These are phyloP conservation scores for Russula sp. DNA, from an alignment of 768 basidiomycete genomes.

Conservation along the genomic window DNA sequence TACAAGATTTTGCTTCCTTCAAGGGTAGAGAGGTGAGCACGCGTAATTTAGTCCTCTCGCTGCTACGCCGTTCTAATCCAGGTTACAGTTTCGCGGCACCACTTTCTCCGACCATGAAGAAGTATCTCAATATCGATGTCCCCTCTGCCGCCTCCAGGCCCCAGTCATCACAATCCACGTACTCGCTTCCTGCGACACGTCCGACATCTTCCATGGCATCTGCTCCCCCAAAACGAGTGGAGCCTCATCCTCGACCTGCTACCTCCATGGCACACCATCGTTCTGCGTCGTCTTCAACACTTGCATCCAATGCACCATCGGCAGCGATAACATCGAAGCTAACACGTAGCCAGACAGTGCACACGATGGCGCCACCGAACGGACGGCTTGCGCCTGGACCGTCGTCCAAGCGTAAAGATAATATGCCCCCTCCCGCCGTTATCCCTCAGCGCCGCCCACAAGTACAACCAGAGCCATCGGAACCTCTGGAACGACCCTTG, in stretches of 20 bases:
- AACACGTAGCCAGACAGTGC: constrained; percentile 11
- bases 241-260: constrained; percentile 16
- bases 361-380: background rate
- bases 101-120: constrained; percentile 64
- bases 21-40: constrained; percentile 57
- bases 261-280: constrained; percentile 16
- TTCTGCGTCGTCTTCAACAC: constrained; percentile 11
- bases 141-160: constrained; percentile 17
- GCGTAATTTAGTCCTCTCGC: constrained; percentile 6
- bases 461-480: background rate
- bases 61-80: constrained; percentile 13
- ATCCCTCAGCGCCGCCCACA: constrained; percentile 11
- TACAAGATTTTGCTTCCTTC: constrained; percentile 66
- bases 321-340: background rate
- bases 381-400: background rate
- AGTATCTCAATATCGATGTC: constrained; percentile 22
- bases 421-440: constrained; percentile 18
- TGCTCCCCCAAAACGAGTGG: constrained; percentile 6
- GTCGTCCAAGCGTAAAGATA: constrained; percentile 4
- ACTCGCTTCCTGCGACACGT: constrained; percentile 9
- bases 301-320: background rate
- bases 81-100: constrained; percentile 59
- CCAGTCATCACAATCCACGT: constrained; percentile 16
- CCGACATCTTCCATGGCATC: constrained; percentile 17
- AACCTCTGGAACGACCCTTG: background rate